These are phyloP conservation scores for Theobroma grandiflorum DNA, from an alignment of 441 rosid genomes.

Conservation along the genomic window DNA sequence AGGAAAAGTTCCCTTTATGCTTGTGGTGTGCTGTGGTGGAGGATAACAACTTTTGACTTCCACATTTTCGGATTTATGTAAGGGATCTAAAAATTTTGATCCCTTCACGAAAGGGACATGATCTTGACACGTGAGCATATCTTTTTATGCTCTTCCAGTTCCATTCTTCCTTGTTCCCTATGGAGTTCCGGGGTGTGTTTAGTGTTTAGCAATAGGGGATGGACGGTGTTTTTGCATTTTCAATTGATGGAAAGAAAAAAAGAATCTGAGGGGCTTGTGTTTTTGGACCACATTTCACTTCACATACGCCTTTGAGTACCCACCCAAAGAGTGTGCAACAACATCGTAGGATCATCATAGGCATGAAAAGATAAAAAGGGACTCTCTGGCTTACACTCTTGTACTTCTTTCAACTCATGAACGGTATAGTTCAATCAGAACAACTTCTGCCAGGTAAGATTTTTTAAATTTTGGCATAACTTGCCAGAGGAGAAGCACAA, in stretches of 20 bases:
- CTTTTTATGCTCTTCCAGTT: not conserved
- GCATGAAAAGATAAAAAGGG: not conserved
- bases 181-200: too few species aligned
- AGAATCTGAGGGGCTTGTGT: not conserved
- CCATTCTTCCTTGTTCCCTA: not conserved
- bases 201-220: too few species aligned
- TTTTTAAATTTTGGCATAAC: not conserved
- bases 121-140: conserved; percentile 26
- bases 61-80: not conserved
- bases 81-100: conserved; percentile 3
- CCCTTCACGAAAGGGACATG: conserved; percentile 28
- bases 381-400: not conserved
- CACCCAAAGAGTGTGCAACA: not conserved
- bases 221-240: too few species aligned
- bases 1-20: not conserved
- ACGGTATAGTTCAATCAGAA: not conserved
- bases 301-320: not conserved
- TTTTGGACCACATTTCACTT: conserved; percentile 25
- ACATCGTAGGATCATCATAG: not conserved
- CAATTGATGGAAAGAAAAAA: not conserved
- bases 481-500: not conserved
- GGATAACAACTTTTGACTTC: conserved; percentile 18
- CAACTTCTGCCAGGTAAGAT: not conserved
- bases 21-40: not conserved
- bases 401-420: not conserved